These are phyloP conservation scores for Waltiozyma sp. DNA, from an alignment of 1,139 yeast genomes.

Conservation along the genomic window DNA sequence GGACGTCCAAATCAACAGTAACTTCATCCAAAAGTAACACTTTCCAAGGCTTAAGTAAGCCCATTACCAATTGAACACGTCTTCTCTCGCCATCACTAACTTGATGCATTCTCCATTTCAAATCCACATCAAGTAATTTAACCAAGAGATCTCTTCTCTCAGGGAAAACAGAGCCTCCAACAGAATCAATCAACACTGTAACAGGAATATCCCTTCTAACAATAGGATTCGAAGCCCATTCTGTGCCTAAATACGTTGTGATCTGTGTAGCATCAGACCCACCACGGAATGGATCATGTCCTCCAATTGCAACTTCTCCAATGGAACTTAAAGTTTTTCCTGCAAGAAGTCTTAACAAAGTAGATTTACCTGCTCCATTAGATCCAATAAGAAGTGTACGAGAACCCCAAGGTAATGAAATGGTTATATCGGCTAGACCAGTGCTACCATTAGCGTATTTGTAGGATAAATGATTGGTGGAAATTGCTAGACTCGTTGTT, in stretches of 20 bases:
- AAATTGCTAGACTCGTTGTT: slow-evolving; percentile 38
- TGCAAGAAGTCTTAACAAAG: slow-evolving; percentile 70
- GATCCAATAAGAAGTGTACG: slow-evolving; percentile 81
- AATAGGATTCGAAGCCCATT: slow-evolving; percentile 91
- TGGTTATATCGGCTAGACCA: slow-evolving; percentile 54
- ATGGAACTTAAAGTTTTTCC: slow-evolving; percentile 80
- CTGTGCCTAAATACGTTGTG: slow-evolving; percentile 90
- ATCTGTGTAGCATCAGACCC: slow-evolving; percentile 37
- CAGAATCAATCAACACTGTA: slow-evolving; percentile 58
- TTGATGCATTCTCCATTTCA: slow-evolving; percentile 84
- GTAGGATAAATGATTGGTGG: slow-evolving; percentile 56
- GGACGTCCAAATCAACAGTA: slow-evolving; percentile 89
- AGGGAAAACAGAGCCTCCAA: slow-evolving; percentile 68
- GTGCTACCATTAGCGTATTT: slow-evolving; percentile 57
- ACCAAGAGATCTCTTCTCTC: slow-evolving; percentile 72
- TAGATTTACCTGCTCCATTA: slow-evolving; percentile 96
- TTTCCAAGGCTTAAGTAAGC: slow-evolving; percentile 83
- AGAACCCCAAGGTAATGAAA: slow-evolving; percentile 58
- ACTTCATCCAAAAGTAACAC: slow-evolving; percentile 82
- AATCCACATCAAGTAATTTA: slow-evolving; percentile 70
- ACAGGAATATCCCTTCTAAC: slow-evolving; percentile 89
- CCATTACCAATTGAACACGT: slow-evolving; percentile 90
- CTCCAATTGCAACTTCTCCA: slow-evolving; percentile 59
- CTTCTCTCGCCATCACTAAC: slow-evolving; percentile 93
- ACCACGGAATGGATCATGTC: slow-evolving; percentile 73